These are phyloP conservation scores for Diplodia sapinea DNA, from an alignment of 2,329 filamentous ascomycete species.

Conservation along the genomic window DNA sequence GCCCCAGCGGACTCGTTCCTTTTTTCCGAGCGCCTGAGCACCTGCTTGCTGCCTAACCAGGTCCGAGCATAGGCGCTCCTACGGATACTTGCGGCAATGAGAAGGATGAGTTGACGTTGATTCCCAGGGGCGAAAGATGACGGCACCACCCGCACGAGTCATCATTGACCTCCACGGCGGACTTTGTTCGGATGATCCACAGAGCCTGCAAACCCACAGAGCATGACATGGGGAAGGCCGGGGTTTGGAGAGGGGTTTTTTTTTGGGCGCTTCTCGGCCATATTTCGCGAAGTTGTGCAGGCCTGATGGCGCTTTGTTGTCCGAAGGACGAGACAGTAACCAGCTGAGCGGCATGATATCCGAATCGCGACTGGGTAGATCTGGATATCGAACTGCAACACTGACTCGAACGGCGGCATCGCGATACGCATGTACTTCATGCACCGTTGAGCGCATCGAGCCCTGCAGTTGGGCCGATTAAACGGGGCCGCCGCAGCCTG, in stretches of 20 bases:
- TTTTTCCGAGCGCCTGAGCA: neutral
- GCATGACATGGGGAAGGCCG: neutral
- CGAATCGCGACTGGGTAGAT: neutral
- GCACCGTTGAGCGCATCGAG: conserved; percentile 5
- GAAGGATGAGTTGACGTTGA: neutral
- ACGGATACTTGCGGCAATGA: neutral
- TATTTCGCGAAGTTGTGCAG: neutral
- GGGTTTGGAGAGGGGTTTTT: neutral
- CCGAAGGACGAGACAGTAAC: neutral
- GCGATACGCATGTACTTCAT: neutral
- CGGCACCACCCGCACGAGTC: neutral
- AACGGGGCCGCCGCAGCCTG: neutral
- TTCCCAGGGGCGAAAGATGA: neutral
- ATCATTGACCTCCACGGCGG: conserved; percentile 10
- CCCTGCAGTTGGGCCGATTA: neutral
- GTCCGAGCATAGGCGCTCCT: conserved; percentile 7
- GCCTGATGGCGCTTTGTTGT: neutral
- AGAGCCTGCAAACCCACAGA: neutral
- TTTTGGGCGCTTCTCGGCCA: neutral
- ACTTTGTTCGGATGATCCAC: conserved; percentile 26
- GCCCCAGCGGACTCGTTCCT: neutral
- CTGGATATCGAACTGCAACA: neutral
- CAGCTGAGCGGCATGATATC: conserved; percentile 15
- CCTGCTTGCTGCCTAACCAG: neutral
- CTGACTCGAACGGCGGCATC: conserved; percentile 6